Conservation (phyloP, 1,284 basidiomycete genomes). For the Melanopsichium pennsylvanicum region DNA sequence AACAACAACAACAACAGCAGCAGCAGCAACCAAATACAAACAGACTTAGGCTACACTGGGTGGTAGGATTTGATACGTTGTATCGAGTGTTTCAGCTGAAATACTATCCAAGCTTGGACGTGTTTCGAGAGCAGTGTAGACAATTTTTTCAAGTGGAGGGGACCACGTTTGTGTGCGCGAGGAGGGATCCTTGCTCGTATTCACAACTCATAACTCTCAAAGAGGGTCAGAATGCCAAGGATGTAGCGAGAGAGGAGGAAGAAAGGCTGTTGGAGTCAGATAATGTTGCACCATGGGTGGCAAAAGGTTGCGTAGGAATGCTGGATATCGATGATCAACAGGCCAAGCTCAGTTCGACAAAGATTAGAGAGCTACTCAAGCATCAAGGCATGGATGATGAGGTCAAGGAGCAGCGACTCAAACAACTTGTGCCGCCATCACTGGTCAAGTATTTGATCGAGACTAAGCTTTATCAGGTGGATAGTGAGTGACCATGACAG, state of each 20-base stretch:
- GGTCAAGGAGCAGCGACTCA: constrained; percentile 12
- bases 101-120: constrained; percentile 73
- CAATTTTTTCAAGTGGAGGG: constrained; percentile 72
- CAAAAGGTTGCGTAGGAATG: constrained; percentile 30
- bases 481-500: neutral
- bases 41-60: constrained; percentile 73
- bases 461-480: constrained; percentile 25
- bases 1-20: neutral
- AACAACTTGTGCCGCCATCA: constrained; percentile 32
- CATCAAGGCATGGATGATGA: neutral
- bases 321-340: constrained; percentile 36
- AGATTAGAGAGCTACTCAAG: constrained; percentile 28
- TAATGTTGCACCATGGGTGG: constrained; percentile 38
- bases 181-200: constrained; percentile 37
- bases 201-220: constrained; percentile 1
- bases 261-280: constrained; percentile 21
- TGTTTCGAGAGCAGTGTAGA: constrained; percentile 72
- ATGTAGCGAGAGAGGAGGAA: constrained; percentile 24
- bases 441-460: constrained; percentile 48
- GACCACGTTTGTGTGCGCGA: constrained; percentile 72
- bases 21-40: no score
- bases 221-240: neutral
- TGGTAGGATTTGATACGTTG: constrained; percentile 88
- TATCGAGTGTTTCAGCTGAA: constrained; percentile 80
- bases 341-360: constrained; percentile 48